A percentile compares a stretch with the other conserved stretches of the same genome.
Conservation (phyloP, 2,329 filamentous ascomycete species). For the Colletotrichum lentis region DNA sequence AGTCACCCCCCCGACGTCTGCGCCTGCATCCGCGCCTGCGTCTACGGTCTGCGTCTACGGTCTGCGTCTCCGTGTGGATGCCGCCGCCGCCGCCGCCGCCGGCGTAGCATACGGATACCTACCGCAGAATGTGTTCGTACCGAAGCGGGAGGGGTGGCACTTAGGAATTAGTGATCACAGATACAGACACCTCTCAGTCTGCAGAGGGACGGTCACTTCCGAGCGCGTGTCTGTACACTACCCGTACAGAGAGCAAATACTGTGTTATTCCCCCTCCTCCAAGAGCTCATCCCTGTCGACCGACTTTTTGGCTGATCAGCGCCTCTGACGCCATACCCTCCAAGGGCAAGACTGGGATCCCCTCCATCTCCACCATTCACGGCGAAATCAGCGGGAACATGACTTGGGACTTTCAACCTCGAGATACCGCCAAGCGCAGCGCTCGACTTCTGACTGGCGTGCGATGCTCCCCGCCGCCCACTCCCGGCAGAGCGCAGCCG, state of each 20-base stretch:
- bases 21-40: not conserved
- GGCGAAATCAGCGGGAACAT: constrained; percentile 18
- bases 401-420: constrained; percentile 15
- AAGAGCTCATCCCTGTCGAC: not conserved
- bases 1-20: not conserved
- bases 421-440: constrained; percentile 19
- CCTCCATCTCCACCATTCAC: constrained; percentile 18
- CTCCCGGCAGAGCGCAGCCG: constrained; percentile 36
- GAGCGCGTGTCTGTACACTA: too few species aligned
- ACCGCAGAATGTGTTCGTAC: not conserved
- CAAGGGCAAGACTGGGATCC: constrained; percentile 30
- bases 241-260: too few species aligned
- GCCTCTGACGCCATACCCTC: constrained; percentile 46
- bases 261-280: not conserved
- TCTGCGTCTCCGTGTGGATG: not conserved
- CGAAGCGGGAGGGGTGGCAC: not conserved
- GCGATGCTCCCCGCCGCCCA: constrained; percentile 22
- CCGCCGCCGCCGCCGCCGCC: not conserved
- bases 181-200: too few species aligned
- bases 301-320: constrained; percentile 42
- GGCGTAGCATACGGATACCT: not conserved
- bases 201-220: too few species aligned
- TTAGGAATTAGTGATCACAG: not conserved
- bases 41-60: not conserved
- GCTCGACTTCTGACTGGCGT: constrained; percentile 27